Conservation (phyloP, 805 yeast genomes). For the Metschnikowia lachancei region DNA sequence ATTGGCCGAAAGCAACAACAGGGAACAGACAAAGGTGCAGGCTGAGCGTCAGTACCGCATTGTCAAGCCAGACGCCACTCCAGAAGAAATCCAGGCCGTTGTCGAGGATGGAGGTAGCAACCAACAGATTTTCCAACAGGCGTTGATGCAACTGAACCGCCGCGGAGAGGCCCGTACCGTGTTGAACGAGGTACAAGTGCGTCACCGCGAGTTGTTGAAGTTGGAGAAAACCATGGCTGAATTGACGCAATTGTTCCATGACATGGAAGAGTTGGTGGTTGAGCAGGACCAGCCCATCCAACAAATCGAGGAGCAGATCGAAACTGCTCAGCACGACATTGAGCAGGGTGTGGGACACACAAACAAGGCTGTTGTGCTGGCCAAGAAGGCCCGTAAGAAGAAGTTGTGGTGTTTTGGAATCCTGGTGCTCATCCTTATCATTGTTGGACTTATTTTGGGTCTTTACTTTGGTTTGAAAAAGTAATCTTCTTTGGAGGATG, state of each 20-base stretch:
- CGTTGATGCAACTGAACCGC: constrained; percentile 79
- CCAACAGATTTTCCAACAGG: constrained; percentile 92
- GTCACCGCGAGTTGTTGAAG: constrained; percentile 92
- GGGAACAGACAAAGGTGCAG: constrained; percentile 78
- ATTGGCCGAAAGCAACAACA: constrained; percentile 79
- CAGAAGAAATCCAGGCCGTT: constrained; percentile 79
- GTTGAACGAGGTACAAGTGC: constrained; percentile 88
- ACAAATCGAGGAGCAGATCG: constrained; percentile 77
- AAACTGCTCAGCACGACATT: constrained; percentile 81
- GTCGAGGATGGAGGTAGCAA: constrained; percentile 74
- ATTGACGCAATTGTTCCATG: constrained; percentile 88
- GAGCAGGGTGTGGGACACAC: constrained; percentile 95
- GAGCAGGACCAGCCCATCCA: constrained; percentile 90
- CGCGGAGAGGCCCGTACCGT: constrained; percentile 95
- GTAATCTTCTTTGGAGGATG: neutral
- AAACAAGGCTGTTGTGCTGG: constrained; percentile 81
- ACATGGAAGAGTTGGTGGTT: constrained; percentile 93
- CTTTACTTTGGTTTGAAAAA: constrained; percentile 45
- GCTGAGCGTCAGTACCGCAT: constrained; percentile 92
- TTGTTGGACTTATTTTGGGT: constrained; percentile 68
- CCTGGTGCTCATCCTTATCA: constrained; percentile 53
- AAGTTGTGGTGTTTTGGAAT: constrained; percentile 81
- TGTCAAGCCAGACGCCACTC: constrained; percentile 81
- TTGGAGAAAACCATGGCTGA: constrained; percentile 95
- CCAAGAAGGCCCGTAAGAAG: constrained; percentile 87